Base-by-base conservation (phyloP, 2,329 filamentous ascomycete genomes). In the Emmonsiellopsis sp. region DNA sequence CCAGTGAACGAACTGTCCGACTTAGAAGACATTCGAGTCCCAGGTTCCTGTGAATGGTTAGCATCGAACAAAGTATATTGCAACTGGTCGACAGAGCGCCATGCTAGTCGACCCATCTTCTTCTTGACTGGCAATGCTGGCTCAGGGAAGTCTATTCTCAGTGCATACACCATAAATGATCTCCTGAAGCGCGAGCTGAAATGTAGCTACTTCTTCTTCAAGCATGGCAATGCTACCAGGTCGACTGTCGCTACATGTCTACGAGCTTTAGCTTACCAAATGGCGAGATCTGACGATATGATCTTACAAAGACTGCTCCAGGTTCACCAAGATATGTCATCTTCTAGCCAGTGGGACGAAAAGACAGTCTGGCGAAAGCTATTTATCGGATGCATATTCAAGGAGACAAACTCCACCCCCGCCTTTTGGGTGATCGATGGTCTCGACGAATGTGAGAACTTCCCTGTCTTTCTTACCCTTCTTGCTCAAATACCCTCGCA, bases 81-180 rank as follows among this genome's bases (percentile, higher is more conserved):
- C 7, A 49, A 53, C 6, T 69, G 66, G 68, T 56, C 46, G 8
- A 14, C 48, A 7, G 52, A 9, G 17, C 32, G 2, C 46, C 8
- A 49, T 11, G 2, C 42, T 32, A 13, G 56, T 57, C 2, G 48
- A 43, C 7, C 49, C 13, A 59, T 69, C 14, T 56, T 69, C 7
- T 69, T 63, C 65, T 53, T 69, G 2, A 63, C 61, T 8, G 70
- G 68, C 2, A 59, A 58, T 11, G 62, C 69, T 8, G 70, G 57
- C 3, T 58, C 62, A 6, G 69, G 70, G 8, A 72, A 72, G 53
- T 72, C 69, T 0, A 58, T 71, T 13, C 54, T 71, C 21, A 57
- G 62, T 1, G 61, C 64, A 11, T 63, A 67, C 49, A 53, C 70
- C 14, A 59, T 71, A 34, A 59, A 68, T 10, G 57, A 65, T 6